Evolutionary conservation across 2,329 filamentous ascomycete species (phyloP).

Genomic region (Domatiomyces globalis): DNA sequence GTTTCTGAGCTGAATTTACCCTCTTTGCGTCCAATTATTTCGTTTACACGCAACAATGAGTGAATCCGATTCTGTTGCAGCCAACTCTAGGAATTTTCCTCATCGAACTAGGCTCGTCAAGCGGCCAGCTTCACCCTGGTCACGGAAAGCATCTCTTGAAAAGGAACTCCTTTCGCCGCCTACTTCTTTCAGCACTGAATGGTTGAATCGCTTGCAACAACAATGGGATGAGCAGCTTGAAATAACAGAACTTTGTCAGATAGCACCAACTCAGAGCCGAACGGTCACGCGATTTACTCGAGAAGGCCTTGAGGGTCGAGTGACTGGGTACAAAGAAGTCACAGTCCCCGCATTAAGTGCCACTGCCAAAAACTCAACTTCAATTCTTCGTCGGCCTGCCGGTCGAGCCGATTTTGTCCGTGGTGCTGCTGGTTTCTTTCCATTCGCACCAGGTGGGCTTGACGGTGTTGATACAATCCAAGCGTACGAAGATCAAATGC

Average conservation of each 20-base stretch:
- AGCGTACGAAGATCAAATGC: conserved; percentile 63
- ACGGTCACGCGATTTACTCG: conserved; percentile 88
- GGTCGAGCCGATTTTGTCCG: conserved; percentile 80
- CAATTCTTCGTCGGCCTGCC: conserved; percentile 71
- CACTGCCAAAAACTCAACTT: conserved; percentile 91
- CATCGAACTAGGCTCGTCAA: not conserved
- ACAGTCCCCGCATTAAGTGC: conserved; percentile 79
- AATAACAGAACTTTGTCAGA: conserved; percentile 68
- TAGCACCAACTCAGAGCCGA: conserved; percentile 81
- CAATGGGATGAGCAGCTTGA: conserved; percentile 72
- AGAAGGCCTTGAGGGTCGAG: conserved; percentile 79
- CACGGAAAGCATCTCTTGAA: conserved; percentile 57
- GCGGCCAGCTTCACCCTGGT: conserved; percentile 2
- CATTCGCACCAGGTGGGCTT: conserved; percentile 80
- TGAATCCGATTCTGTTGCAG: too few relatives aligned
- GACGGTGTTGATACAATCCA: conserved; percentile 77
- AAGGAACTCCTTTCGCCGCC: conserved; percentile 66
- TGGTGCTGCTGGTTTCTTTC: conserved; percentile 84
- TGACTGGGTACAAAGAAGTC: conserved; percentile 87
- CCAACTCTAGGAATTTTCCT: too few relatives aligned
- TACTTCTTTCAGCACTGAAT: conserved; percentile 62
- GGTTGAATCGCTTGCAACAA: conserved; percentile 80
- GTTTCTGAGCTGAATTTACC: not conserved
- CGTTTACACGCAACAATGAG: too few relatives aligned
- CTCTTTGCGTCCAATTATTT: not conserved